These are phyloP conservation scores for Chimonanthus salicifolius DNA, from an alignment of 164 flowering plant species.

Conservation along the genomic window DNA sequence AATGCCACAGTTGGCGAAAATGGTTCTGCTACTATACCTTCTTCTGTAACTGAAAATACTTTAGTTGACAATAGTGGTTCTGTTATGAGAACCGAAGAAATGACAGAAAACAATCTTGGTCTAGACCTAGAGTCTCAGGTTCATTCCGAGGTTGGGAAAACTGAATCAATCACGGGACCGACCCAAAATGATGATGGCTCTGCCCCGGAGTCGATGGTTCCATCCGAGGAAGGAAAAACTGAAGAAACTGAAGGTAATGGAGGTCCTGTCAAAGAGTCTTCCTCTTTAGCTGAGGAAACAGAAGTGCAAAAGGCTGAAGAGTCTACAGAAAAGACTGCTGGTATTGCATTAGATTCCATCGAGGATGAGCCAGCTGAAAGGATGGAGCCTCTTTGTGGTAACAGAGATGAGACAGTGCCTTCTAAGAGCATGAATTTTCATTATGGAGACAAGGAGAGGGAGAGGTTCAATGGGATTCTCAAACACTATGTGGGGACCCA, in stretches of 20 bases:
- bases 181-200: not conserved
- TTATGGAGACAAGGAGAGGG: slow-evolving; percentile 75
- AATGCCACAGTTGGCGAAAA: not conserved
- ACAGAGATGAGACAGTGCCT: slow-evolving; percentile 16
- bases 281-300: not conserved
- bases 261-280: not conserved
- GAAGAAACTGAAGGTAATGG: not conserved
- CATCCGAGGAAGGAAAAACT: not conserved
- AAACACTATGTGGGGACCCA: slow-evolving; percentile 74
- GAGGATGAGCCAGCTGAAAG: not conserved
- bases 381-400: not conserved
- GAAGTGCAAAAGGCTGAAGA: not conserved
- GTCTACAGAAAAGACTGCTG: too few relatives aligned
- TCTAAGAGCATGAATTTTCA: slow-evolving; percentile 35
- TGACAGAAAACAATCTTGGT: not conserved
- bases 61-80: too few relatives aligned
- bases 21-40: not conserved
- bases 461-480: slow-evolving; percentile 75
- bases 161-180: not conserved
- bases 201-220: not conserved
- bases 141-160: not conserved
- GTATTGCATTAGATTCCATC: not conserved
- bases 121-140: not conserved
- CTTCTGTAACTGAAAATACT: not conserved
- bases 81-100: not conserved